Percentiles rank a stretch among this genome's conserved stretches.
Conservation (phyloP, 805 yeast genomes). For the Lipomyces lipofer region DNA sequence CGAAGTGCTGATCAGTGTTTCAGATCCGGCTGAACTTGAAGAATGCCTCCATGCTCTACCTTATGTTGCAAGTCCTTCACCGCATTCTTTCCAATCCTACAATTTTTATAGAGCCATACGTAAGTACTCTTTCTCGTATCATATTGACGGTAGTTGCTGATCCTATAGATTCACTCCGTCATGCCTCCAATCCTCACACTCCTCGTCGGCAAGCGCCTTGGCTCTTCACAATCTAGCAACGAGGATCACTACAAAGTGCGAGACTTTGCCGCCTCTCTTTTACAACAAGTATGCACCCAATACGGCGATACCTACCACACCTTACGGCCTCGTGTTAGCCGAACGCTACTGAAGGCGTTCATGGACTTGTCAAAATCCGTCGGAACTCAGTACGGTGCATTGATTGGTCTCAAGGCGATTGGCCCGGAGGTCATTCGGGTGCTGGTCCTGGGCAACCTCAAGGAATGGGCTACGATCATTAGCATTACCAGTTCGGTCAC, state of each 20-base stretch:
- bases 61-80: conserved; percentile 86
- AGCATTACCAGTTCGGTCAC: conserved; percentile 34
- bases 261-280: conserved; percentile 81
- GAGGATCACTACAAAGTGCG: conserved; percentile 61
- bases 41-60: conserved; percentile 65
- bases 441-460: conserved; percentile 77
- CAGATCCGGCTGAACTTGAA: conserved; percentile 78
- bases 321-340: conserved; percentile 86
- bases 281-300: conserved; percentile 72
- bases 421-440: conserved; percentile 88
- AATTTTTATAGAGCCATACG: conserved; percentile 77
- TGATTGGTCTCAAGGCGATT: conserved; percentile 76
- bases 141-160: background rate
- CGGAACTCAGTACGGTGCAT: conserved; percentile 91
- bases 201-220: conserved; percentile 85
- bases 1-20: too few relatives aligned
- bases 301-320: conserved; percentile 87
- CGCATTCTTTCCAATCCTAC: conserved; percentile 81
- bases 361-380: conserved; percentile 78
- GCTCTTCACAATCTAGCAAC: conserved; percentile 46
- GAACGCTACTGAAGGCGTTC: conserved; percentile 89
- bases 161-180: conserved; percentile 77
- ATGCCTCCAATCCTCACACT: conserved; percentile 96
- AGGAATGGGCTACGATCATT: conserved; percentile 61
- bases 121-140: conserved; percentile 1